A percentile compares a stretch with the other conserved stretches of the same genome.
Conservation (phyloP, 139 green algal genomes). For the Chlorella sorokiniana region DNA sequence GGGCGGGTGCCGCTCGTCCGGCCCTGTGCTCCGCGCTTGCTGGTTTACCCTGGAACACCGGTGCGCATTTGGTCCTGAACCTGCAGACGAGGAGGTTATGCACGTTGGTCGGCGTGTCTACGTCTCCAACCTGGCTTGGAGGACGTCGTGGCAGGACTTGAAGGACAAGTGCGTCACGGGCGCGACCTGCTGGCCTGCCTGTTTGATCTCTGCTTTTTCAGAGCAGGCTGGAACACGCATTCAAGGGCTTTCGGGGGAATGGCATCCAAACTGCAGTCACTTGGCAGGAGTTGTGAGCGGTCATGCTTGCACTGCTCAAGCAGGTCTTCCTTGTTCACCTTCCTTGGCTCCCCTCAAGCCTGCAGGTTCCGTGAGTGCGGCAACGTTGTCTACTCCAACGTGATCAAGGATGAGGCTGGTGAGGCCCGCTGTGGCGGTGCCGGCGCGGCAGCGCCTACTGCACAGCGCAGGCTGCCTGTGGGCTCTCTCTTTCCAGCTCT, state of each 20-base stretch:
- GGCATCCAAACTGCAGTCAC: too few species aligned
- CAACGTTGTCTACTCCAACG: conserved; percentile 90
- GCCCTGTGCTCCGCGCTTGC: too few species aligned
- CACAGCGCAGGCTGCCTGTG: too few species aligned
- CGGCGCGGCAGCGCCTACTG: too few species aligned
- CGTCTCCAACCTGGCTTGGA: conserved; percentile 89
- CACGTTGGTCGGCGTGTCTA: conserved; percentile 58
- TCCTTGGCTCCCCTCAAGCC: too few species aligned
- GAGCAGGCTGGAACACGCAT: neutral
- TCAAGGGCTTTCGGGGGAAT: neutral
- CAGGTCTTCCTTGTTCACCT: neutral
- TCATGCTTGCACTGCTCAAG: neutral
- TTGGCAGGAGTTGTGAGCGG: too few species aligned
- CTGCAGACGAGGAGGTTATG: conserved; percentile 46
- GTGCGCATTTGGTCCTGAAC: neutral
- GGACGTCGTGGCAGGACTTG: conserved; percentile 88
- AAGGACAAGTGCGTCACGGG: conserved; percentile 73
- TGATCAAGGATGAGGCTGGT: conserved; percentile 85
- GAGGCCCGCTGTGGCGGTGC: too few species aligned
- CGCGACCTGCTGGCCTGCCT: neutral
- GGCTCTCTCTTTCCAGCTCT: too few species aligned
- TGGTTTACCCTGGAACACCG: too few species aligned
- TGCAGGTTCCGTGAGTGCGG: conserved; percentile 77
- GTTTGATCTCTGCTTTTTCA: neutral
- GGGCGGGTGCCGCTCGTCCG: too few species aligned